Percentiles rank a stretch among this genome's conserved stretches.
Conservation (phyloP, 2,329 filamentous ascomycete genomes). For the Colletotrichum sp. region DNA sequence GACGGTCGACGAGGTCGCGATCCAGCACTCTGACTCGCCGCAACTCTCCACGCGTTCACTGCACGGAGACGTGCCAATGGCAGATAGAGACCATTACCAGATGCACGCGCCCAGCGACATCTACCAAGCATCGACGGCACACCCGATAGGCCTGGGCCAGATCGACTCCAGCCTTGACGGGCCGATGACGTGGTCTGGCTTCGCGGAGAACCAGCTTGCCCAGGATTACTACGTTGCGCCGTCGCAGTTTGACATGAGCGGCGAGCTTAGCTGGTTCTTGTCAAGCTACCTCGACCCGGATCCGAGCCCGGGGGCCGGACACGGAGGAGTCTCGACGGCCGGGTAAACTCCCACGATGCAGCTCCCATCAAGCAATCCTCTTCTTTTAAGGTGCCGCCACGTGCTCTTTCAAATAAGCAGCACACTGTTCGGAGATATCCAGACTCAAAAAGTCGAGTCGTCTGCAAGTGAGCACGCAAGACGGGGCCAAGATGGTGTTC, state of each 20-base stretch:
- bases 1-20: not conserved
- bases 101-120: not conserved
- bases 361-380: not conserved
- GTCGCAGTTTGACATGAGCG: slow-evolving; percentile 10
- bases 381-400: not conserved
- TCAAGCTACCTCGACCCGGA: slow-evolving; percentile 7
- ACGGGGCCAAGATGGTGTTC: slow-evolving; percentile 8
- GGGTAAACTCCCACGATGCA: rapidly evolving
- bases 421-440: not conserved
- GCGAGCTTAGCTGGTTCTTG: slow-evolving; percentile 7
- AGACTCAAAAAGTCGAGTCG: not conserved
- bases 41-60: not conserved
- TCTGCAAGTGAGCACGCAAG: slow-evolving; percentile 3
- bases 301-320: not conserved
- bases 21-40: slow-evolving; percentile 3
- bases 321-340: not conserved
- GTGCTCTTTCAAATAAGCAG: not conserved
- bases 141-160: not conserved
- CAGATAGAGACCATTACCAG: not conserved
- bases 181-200: not conserved
- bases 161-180: not conserved
- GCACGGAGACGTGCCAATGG: not conserved
- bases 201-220: slow-evolving; percentile 1
- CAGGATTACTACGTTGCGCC: slow-evolving; percentile 4
- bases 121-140: not conserved